A percentile compares a stretch with the other conserved stretches of the same genome.
These are phyloP conservation scores for Zygotorulaspora danielsina DNA, from an alignment of 805 yeast species.

Conservation along the genomic window DNA sequence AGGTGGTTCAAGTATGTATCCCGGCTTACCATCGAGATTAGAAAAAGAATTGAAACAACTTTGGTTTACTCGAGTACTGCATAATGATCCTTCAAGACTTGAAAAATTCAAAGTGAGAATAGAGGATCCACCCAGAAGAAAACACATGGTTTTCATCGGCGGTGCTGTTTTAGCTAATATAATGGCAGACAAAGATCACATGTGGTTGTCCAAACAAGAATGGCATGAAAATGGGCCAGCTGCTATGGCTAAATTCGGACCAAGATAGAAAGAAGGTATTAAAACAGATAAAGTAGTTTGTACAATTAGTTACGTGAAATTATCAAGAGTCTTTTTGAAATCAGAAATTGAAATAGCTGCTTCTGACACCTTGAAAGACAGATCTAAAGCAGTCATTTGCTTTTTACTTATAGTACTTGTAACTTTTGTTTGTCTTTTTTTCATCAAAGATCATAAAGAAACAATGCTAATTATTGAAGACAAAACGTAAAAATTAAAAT, in stretches of 20 bases:
- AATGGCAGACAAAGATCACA: constrained; percentile 97
- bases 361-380: no score
- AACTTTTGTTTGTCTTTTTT: neutral
- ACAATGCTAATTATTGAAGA: neutral
- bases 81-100: constrained; percentile 80
- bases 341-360: no score
- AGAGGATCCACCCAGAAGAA: constrained; percentile 98
- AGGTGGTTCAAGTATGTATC: constrained; percentile 98
- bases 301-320: neutral
- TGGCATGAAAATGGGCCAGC: constrained; percentile 97
- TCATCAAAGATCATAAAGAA: neutral
- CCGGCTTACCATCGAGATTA: constrained; percentile 92
- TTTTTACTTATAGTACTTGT: neutral
- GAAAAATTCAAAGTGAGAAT: constrained; percentile 92
- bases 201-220: constrained; percentile 95
- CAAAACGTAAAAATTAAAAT: no score
- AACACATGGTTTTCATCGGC: constrained; percentile 97
- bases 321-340: constrained; percentile 1
- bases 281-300: neutral
- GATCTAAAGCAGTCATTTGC: neutral
- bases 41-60: constrained; percentile 95
- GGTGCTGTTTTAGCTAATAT: constrained; percentile 97
- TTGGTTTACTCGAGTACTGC: constrained; percentile 86
- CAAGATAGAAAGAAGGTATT: constrained; percentile 48
- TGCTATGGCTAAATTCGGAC: constrained; percentile 82